These are phyloP conservation scores for Cryptococcus sp. DNA, from an alignment of 1,284 basidiomycete species.

Conservation along the genomic window DNA sequence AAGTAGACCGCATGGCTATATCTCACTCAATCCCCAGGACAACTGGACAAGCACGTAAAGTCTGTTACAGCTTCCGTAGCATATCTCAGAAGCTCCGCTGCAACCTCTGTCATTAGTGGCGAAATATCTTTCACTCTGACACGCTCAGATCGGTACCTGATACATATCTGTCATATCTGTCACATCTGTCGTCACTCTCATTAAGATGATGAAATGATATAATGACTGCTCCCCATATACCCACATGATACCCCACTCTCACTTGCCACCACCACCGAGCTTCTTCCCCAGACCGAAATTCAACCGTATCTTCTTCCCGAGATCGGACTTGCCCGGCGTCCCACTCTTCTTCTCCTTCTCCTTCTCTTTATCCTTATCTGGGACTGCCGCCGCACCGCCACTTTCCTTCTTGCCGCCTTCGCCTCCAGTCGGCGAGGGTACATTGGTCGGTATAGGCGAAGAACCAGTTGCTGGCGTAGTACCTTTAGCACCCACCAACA, in stretches of 20 bases:
- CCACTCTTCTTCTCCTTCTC: slow-evolving; percentile 3
- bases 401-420: background rate
- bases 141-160: background rate
- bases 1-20: too few species aligned
- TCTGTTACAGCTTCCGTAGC: too few species aligned
- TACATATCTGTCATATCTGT: background rate
- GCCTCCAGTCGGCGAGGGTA: background rate
- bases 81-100: too few species aligned
- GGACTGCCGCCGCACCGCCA: background rate
- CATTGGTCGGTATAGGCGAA: background rate
- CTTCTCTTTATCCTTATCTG: background rate
- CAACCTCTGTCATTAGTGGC: too few species aligned
- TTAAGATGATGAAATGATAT: too few species aligned
- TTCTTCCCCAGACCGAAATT: slow-evolving; percentile 34
- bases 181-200: too few species aligned
- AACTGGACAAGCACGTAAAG: too few species aligned
- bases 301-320: slow-evolving; percentile 40
- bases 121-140: too few species aligned
- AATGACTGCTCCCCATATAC: slow-evolving; percentile 3
- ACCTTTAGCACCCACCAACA: slow-evolving; percentile 22
- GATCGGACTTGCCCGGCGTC: slow-evolving; percentile 22
- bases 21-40: too few species aligned
- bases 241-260: slow-evolving; percentile 2
- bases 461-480: background rate
- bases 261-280: slow-evolving; percentile 8